Evolutionary conservation across 148 eudicot species (phyloP).

Genomic region (Chenopodium formosanum): DNA sequence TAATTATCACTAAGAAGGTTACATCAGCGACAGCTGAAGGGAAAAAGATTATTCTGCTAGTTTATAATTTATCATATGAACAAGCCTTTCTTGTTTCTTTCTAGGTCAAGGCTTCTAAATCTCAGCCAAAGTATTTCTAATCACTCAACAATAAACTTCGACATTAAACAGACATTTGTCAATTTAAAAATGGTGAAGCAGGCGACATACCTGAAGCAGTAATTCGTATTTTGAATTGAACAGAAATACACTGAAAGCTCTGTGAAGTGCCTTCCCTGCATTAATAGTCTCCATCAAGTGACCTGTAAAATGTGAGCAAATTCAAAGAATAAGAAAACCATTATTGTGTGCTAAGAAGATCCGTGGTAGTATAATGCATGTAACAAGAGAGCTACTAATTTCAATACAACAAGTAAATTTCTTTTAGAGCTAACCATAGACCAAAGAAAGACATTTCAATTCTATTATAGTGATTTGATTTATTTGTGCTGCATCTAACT

Average conservation of each 20-base stretch:
- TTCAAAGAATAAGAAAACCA: not conserved
- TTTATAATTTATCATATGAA: not conserved
- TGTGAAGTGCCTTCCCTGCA: conserved; percentile 71
- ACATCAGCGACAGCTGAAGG: not conserved
- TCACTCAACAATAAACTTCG: not conserved
- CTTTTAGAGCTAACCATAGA: too few relatives aligned
- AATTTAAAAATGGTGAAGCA: not conserved
- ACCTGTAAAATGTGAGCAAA: conserved; percentile 47
- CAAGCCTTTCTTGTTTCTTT: not conserved
- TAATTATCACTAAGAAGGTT: not conserved
- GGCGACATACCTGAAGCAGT: conserved; percentile 71
- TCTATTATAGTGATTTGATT: too few relatives aligned
- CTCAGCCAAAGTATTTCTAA: not conserved
- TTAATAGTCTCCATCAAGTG: conserved; percentile 93
- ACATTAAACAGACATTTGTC: not conserved
- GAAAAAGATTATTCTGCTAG: not conserved
- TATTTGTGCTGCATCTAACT: too few relatives aligned
- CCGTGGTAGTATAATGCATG: too few relatives aligned
- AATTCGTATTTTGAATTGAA: conserved; percentile 89
- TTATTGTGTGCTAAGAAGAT: too few relatives aligned
- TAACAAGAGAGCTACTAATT: too few relatives aligned
- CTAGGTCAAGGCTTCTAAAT: not conserved
- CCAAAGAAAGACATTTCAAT: too few relatives aligned
- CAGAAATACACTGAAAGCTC: conserved; percentile 92
- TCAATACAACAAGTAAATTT: too few relatives aligned